Conservation (phyloP, 2,329 filamentous ascomycete species). For the Fusarium algeriense region DNA sequence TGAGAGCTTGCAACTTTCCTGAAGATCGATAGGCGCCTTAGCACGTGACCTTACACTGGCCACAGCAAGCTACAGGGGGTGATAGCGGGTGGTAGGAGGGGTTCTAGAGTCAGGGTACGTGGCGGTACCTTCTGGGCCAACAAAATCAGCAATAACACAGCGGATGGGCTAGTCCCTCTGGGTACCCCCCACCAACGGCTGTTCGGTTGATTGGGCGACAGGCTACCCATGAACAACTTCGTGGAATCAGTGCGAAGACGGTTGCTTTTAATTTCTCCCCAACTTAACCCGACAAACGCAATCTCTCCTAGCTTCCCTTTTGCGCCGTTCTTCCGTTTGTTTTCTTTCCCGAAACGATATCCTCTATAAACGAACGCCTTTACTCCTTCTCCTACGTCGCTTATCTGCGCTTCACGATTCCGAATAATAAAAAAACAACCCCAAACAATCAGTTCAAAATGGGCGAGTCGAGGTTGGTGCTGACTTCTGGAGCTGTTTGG, state of each 20-base stretch:
- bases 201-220: constrained; percentile 50
- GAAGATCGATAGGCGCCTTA: not conserved
- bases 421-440: constrained; percentile 31
- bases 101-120: constrained; percentile 30
- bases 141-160: constrained; percentile 26
- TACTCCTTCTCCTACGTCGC: constrained; percentile 1
- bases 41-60: constrained; percentile 38
- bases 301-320: constrained; percentile 36
- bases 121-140: constrained; percentile 18
- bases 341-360: constrained; percentile 16
- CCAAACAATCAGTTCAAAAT: constrained; percentile 53
- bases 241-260: constrained; percentile 45
- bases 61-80: constrained; percentile 23
- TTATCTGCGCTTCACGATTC: constrained; percentile 8
- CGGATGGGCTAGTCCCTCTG: constrained; percentile 29
- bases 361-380: constrained; percentile 1
- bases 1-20: constrained; percentile 34
- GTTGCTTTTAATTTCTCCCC: constrained; percentile 48
- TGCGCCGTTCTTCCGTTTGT: constrained; percentile 18
- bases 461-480: constrained; percentile 61
- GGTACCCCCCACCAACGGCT: constrained; percentile 45
- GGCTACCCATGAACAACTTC: constrained; percentile 38
- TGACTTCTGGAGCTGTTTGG: constrained; percentile 6
- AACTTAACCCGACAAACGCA: constrained; percentile 42
- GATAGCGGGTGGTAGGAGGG: constrained; percentile 21